Conservation (phyloP, 2,329 filamentous ascomycete species). For the Aspergillus piperis region DNA sequence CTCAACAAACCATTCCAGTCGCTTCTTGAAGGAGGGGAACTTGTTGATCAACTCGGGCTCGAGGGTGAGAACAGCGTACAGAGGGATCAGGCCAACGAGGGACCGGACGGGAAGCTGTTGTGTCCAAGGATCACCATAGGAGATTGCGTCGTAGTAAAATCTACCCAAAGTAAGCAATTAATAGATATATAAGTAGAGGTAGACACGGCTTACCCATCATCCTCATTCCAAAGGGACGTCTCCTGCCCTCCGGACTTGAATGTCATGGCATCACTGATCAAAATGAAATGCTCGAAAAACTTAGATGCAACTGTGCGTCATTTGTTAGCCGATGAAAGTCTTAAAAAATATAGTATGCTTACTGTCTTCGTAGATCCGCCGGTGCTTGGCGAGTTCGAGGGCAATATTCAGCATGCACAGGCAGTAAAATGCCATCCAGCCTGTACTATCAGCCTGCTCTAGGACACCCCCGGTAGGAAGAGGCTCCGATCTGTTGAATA, state of each 20-base stretch:
- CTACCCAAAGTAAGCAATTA: constrained; percentile 39
- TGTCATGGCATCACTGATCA: constrained; percentile 97
- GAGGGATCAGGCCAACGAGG: constrained; percentile 86
- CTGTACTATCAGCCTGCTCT: constrained; percentile 95
- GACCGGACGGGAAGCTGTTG: constrained; percentile 91
- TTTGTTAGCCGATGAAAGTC: constrained; percentile 10
- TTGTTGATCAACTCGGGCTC: constrained; percentile 93
- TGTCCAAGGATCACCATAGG: constrained; percentile 89
- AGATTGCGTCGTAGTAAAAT: constrained; percentile 98
- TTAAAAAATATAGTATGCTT: constrained; percentile 14
- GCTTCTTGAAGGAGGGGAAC: constrained; percentile 88
- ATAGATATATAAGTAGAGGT: not conserved
- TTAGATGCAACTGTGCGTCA: constrained; percentile 73
- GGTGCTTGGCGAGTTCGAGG: constrained; percentile 90
- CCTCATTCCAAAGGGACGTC: constrained; percentile 90
- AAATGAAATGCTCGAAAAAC: constrained; percentile 98
- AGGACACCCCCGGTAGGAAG: constrained; percentile 89
- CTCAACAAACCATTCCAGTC: constrained; percentile 90
- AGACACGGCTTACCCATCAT: constrained; percentile 62
- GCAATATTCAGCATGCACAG: constrained; percentile 96
- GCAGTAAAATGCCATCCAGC: constrained; percentile 99
- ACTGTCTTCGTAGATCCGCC: constrained; percentile 88
- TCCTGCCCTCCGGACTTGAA: constrained; percentile 72
- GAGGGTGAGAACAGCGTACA: constrained; percentile 87
- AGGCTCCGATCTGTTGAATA: constrained; percentile 96